phyloP scores from a whole-genome alignment of 2,329 filamentous ascomycete species.

The Trichoderma pleuroti region DNA sequence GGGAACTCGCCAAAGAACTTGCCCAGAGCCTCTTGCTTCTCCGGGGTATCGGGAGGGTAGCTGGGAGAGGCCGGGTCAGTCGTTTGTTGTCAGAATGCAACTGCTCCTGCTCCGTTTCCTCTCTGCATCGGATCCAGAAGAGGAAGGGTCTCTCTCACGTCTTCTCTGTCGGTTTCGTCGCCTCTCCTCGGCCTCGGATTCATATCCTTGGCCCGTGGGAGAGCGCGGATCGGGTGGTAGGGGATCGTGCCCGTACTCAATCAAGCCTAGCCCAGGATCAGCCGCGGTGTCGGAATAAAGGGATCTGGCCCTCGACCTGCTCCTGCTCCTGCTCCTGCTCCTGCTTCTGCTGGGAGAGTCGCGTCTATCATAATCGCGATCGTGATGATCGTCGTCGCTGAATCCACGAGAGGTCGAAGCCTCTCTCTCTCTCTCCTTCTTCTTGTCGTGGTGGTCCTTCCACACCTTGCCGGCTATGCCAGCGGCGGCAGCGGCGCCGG shows the following conservation, averaged over 20 bases:
- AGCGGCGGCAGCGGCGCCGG: constrained; percentile 56
- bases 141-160: constrained; percentile 35
- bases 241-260: constrained; percentile 62
- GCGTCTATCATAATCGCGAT: constrained; percentile 36
- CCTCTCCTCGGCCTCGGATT: constrained; percentile 47
- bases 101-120: constrained; percentile 51
- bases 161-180: constrained; percentile 38
- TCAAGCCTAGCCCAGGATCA: constrained; percentile 66
- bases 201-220: constrained; percentile 40
- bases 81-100: too few relatives aligned
- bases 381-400: constrained; percentile 34
- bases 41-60: too few relatives aligned
- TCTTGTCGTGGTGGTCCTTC: constrained; percentile 59
- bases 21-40: too few relatives aligned
- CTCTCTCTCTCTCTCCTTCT: constrained; percentile 37
- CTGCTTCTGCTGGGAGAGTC: constrained; percentile 31
- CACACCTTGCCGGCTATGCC: constrained; percentile 60
- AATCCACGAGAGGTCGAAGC: constrained; percentile 30
- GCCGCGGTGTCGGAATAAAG: constrained; percentile 49
- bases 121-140: constrained; percentile 34
- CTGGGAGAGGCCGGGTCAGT: too few relatives aligned
- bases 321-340: constrained; percentile 41
- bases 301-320: constrained; percentile 51
- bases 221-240: constrained; percentile 43
- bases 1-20: too few relatives aligned